These are phyloP conservation scores for Ocimum tenuiflorum DNA, from an alignment of 257 asterid species.

Conservation along the genomic window DNA sequence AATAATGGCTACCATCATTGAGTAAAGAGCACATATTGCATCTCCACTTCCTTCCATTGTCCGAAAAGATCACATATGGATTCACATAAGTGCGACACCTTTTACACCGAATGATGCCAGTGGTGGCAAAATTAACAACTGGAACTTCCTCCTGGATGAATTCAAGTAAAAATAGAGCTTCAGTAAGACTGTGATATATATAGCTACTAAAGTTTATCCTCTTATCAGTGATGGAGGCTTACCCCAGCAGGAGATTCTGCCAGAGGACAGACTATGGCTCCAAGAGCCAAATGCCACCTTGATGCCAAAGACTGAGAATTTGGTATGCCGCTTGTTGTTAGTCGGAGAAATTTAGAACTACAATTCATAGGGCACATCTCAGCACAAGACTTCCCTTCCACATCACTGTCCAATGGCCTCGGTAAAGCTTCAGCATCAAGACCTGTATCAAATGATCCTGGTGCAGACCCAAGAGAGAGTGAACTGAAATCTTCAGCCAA, in stretches of 20 bases:
- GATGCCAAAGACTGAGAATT: conserved; percentile 52
- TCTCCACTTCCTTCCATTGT: conserved; percentile 68
- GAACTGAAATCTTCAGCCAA: conserved; percentile 64
- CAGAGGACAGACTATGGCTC: conserved; percentile 68
- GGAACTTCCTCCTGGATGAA: conserved; percentile 68
- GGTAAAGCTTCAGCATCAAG: conserved; percentile 57
- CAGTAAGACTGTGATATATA: background rate
- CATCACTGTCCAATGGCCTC: conserved; percentile 63
- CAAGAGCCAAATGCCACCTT: conserved; percentile 69
- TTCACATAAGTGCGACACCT: conserved; percentile 70
- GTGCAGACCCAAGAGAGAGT: conserved; percentile 50
- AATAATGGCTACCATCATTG: conserved; percentile 48
- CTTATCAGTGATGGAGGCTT: conserved; percentile 23
- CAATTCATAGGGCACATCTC: conserved; percentile 63
- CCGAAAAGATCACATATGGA: conserved; percentile 54
- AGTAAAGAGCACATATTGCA: conserved; percentile 64
- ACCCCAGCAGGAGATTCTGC: conserved; percentile 65
- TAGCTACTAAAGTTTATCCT: conserved; percentile 13
- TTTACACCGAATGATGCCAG: conserved; percentile 62
- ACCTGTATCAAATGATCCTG: conserved; percentile 64
- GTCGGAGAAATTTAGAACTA: conserved; percentile 42
- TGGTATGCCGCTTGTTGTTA: conserved; percentile 58
- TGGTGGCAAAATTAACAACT: conserved; percentile 44
- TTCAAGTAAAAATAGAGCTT: conserved; percentile 18
- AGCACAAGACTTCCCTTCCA: conserved; percentile 35